Evolutionary conservation across 495 filamentous ascomycete species (phyloP).

Genomic region (Aspergillus nidulans): DNA sequence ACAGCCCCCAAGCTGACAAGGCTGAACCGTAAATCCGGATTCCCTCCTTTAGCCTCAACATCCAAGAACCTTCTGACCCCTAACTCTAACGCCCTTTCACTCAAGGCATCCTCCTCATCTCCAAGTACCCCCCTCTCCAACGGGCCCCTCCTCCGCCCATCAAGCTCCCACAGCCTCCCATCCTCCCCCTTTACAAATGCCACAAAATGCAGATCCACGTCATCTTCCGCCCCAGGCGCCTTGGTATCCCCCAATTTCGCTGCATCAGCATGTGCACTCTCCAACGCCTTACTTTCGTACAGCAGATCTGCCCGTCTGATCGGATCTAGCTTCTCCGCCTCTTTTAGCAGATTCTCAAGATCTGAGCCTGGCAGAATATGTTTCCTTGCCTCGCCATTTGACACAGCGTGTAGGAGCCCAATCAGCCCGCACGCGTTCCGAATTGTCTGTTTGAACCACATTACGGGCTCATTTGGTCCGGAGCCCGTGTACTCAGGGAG

Average conservation of each 20-base stretch:
- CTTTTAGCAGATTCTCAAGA: constrained; percentile 42
- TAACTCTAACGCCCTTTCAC: constrained; percentile 58
- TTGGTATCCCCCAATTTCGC: constrained; percentile 68
- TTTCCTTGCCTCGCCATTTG: constrained; percentile 53
- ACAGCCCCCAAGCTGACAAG: constrained; percentile 64
- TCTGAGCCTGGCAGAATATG: constrained; percentile 42
- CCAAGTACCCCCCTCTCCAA: constrained; percentile 53
- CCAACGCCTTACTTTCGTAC: constrained; percentile 66
- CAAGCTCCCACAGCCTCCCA: constrained; percentile 77
- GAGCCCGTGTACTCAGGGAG: constrained; percentile 47
- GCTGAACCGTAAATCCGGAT: constrained; percentile 71
- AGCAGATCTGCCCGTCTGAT: constrained; percentile 63
- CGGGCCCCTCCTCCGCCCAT: constrained; percentile 71
- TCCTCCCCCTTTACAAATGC: constrained; percentile 74
- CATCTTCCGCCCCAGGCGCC: constrained; percentile 62
- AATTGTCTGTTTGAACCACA: constrained; percentile 94
- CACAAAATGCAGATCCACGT: constrained; percentile 78
- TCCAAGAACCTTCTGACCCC: constrained; percentile 59
- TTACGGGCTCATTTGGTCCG: constrained; percentile 55
- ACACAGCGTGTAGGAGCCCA: constrained; percentile 69
- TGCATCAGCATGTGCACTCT: constrained; percentile 65
- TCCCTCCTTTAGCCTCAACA: constrained; percentile 49
- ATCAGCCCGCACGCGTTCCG: constrained; percentile 82
- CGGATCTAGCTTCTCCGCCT: constrained; percentile 43
- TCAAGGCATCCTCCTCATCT: constrained; percentile 62